phyloP scores from a whole-genome alignment of 2,329 filamentous ascomycete species.

The Paraconiothyrium brasiliense region DNA sequence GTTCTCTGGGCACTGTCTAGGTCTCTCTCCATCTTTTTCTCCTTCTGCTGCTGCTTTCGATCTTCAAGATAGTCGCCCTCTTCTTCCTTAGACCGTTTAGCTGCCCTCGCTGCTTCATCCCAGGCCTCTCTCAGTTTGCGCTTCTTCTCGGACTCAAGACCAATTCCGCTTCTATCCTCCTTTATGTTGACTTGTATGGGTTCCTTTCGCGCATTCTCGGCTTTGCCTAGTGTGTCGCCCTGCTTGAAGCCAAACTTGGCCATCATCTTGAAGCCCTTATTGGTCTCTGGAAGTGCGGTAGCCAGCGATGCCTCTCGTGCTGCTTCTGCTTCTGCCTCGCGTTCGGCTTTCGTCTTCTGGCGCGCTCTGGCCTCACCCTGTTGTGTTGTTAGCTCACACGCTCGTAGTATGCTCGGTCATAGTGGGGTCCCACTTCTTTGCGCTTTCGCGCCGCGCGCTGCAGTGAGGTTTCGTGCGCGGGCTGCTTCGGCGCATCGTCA shows the following conservation, averaged over 20 bases:
- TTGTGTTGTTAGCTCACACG: constrained; percentile 22
- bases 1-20: constrained; percentile 83
- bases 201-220: constrained; percentile 66
- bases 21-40: constrained; percentile 67
- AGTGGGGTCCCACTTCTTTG: constrained; percentile 55
- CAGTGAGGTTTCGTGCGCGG: constrained; percentile 68
- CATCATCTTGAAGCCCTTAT: constrained; percentile 97
- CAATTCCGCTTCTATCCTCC: constrained; percentile 83
- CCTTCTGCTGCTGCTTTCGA: constrained; percentile 45
- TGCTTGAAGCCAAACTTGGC: constrained; percentile 89
- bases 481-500: constrained; percentile 65
- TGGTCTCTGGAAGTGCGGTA: constrained; percentile 74
- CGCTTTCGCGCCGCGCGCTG: constrained; percentile 66
- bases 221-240: constrained; percentile 77
- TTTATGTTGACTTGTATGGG: constrained; percentile 81
- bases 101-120: constrained; percentile 42
- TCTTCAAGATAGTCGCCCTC: constrained; percentile 48
- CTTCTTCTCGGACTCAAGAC: constrained; percentile 84
- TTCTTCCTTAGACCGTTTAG: constrained; percentile 58
- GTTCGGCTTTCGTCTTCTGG: constrained; percentile 81
- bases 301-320: constrained; percentile 80
- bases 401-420: not conserved
- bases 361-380: constrained; percentile 42
- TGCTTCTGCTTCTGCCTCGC: constrained; percentile 75
- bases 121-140: constrained; percentile 65